Evolutionary conservation across 768 basidiomycete species (phyloP).

Genomic region (Rhodotorula babjevae): DNA sequence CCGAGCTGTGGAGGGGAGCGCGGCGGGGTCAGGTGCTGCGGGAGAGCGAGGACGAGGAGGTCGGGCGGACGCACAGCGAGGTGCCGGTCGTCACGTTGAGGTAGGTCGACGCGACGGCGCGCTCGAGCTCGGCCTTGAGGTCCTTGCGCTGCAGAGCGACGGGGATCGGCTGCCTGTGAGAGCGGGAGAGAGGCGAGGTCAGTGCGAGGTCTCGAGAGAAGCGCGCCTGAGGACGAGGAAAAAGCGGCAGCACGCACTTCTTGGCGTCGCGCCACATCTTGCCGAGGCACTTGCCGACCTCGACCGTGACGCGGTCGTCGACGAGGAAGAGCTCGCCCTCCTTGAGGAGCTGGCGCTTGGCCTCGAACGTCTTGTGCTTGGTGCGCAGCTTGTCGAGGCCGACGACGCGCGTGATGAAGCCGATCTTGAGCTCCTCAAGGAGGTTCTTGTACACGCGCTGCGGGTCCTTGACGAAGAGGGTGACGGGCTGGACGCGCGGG

Average conservation of each 20-base stretch:
- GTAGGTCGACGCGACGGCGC: slow-evolving; percentile 87
- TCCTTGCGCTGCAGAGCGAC: slow-evolving; percentile 84
- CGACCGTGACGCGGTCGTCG: slow-evolving; percentile 81
- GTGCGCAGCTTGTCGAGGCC: slow-evolving; percentile 78
- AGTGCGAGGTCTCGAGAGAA: not conserved
- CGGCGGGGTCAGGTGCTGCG: not conserved
- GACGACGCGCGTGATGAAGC: slow-evolving; percentile 86
- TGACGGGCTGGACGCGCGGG: slow-evolving; percentile 72
- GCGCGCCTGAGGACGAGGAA: not conserved
- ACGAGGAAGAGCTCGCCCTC: slow-evolving; percentile 90
- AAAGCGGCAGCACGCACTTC: slow-evolving; percentile 61
- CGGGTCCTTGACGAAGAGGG: slow-evolving; percentile 91
- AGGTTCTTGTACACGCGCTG: slow-evolving; percentile 95
- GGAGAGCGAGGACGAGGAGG: no score
- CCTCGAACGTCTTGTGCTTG: slow-evolving; percentile 50
- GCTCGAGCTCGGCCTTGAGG: slow-evolving; percentile 85
- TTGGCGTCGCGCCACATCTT: slow-evolving; percentile 90
- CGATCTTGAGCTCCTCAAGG: slow-evolving; percentile 67
- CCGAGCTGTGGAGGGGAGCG: slow-evolving; percentile 55
- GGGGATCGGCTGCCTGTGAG: slow-evolving; percentile 80
- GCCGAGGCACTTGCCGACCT: slow-evolving; percentile 80
- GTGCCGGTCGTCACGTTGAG: slow-evolving; percentile 93
- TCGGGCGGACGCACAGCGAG: slow-evolving; percentile 63
- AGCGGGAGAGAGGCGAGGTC: slow-evolving; percentile 7
- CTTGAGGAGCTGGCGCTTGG: slow-evolving; percentile 69